Base-by-base conservation (phyloP, 768 basidiomycete genomes). In the Bullera alba region DNA sequence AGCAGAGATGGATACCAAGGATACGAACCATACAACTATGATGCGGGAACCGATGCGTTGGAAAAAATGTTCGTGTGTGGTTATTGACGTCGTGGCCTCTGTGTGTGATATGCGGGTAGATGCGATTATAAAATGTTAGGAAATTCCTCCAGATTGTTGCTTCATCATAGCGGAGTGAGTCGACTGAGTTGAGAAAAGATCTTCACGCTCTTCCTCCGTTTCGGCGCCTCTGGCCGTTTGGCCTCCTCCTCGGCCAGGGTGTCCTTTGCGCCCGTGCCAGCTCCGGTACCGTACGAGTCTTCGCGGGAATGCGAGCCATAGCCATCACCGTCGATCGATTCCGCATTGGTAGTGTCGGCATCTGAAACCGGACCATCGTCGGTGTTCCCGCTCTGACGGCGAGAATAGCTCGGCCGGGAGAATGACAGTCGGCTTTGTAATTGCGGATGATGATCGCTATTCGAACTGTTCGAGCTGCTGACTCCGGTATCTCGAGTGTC, bases 141-240 rank as follows among this genome's bases (percentile, higher is more conserved):
- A 10, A 10, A 8, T 39, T 21, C 19, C 7, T 10, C 12, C 19
- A 39, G 22, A 21, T 7, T 10, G 12, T 7, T 21, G 12, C 12
- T 21, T 7, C 12, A 10, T 21, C 19, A 54, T 34, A 60, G 53
- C 7, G 64, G 56, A 2, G 64, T 66, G 38, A 66, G 60, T 6
- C 59, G 35, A n/a, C 49, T 53, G n/a, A 65, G 25, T 17, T 50
- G 30, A 21, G 26, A 39, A 39, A 60, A 59, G 6, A 66, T 22
- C 42, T 57, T 43, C 36, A 56, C 25, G 41, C 60, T 62, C 52
- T 44, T 59, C 56, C 54, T 60, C 35, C 46, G 17, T 35, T 25
- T 35, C 35, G 27, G 35, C 4, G 22, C 27, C 23, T 19, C 46
- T 14, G 36, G 37, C n/a, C 21, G 6, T 34, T 16, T 17, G 22